Evolutionary conservation across 495 filamentous ascomycete species (phyloP), one percentile per base, ranked within the genome.

Genomic region (Lasiosphaeris hirsuta): DNA sequence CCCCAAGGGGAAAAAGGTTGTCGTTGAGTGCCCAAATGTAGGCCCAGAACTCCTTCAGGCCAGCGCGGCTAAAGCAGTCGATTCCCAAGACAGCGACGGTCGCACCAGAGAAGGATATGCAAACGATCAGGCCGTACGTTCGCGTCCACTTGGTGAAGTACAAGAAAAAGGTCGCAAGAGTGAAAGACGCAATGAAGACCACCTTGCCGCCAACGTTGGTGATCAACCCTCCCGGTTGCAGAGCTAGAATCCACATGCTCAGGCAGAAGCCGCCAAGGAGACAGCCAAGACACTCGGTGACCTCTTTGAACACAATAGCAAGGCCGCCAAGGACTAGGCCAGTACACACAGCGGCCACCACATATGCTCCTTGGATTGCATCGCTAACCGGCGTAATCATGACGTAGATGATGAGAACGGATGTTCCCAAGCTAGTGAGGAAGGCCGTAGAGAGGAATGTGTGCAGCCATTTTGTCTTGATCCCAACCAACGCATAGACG

Each of bases 21-120:
- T 82, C 75, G 68, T 96, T 96, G 37, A 97, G 76, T 49, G 78
- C 78, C 93, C 93, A 97, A 35, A 96, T 82, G 67, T 96, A 97
- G 9, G 91, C 79, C 93, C 93, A 97, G 57, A 97, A 97, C 66
- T 97, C 93, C 66, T 94, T 96, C 62, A 96, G 72, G 0, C 93
- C 93, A 10, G 92, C 93, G 48, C 86, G 78, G 63, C 86, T 92
- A 64, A 91, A 95, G 69, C 92, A 96, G 68, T 97, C 93, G 51
- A 97, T 89, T 7, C 93, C 93, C 7, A 97, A 69, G 7, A 94
- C 78, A 0, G 87, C 73, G 4, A 82, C 84, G 0, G 91, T 96
- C 8, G 90, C 86, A 10, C 93, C 93, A 30, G 87, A 77, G 65
- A 96, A 94, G 1, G 91, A 84, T 9, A 88, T 90, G 14, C 80